Evolutionary conservation across 192 early-diverging fungal species (phyloP).

Genomic region (Dimargaris xerosporica): DNA sequence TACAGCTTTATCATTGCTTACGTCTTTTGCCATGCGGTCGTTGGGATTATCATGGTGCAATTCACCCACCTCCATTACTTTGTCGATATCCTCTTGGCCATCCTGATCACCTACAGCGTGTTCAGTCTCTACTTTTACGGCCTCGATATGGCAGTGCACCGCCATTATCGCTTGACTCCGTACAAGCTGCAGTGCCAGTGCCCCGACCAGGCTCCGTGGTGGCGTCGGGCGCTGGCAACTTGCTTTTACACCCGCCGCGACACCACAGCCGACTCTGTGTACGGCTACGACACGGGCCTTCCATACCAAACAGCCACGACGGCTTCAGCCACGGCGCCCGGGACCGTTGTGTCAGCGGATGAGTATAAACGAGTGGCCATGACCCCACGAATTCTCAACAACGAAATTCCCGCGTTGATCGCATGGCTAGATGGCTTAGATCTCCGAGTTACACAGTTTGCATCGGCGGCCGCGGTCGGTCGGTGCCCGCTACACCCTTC

Average conservation of each 20-base stretch:
- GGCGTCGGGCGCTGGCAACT: background rate
- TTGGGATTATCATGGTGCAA: constrained; percentile 33
- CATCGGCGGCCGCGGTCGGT: too few relatives aligned
- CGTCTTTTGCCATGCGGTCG: constrained; percentile 18
- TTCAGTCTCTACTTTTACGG: constrained; percentile 38
- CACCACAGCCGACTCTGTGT: background rate
- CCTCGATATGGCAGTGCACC: constrained; percentile 19
- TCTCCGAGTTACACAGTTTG: background rate
- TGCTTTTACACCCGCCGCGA: background rate
- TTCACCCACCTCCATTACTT: constrained; percentile 42
- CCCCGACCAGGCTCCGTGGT: background rate
- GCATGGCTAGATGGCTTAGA: constrained; percentile 9
- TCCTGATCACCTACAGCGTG: constrained; percentile 34
- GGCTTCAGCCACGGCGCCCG: background rate
- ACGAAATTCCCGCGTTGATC: background rate
- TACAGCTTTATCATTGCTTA: constrained; percentile 26
- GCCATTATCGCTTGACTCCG: constrained; percentile 3
- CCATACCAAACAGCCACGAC: background rate
- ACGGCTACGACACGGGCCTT: background rate
- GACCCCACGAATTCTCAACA: constrained; percentile 11
- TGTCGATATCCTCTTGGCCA: constrained; percentile 36
- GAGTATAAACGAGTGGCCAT: constrained; percentile 3
- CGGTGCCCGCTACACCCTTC: too few relatives aligned
- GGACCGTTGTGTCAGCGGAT: background rate
- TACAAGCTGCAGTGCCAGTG: constrained; percentile 2